Evolutionary conservation across 2,329 filamentous ascomycete genomes (phyloP), one percentile per base, ranked within the genome.

Genomic region (Talaromyces marneffei): DNA sequence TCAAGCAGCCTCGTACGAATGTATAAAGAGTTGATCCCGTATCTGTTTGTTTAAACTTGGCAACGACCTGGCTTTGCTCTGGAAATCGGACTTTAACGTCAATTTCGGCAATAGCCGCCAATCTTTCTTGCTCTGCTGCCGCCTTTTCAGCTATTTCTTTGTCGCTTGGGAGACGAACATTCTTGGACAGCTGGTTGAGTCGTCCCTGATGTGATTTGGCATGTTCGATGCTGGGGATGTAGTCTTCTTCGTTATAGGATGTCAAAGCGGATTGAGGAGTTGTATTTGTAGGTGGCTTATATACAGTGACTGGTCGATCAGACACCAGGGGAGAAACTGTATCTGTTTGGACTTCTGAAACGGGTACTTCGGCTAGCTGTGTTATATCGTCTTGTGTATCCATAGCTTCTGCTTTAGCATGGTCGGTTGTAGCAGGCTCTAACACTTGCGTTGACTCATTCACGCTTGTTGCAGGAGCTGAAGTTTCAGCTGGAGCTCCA

Each of bases 41-140:
- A 58, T 92, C 87, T 1, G 79, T 73, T 20, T 85, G 85, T 1
- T 81, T 82, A 66, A 95, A 86, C n/a, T 81, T 83, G 77, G 87
- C 87, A 57, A 91, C 85, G 33, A 92, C 85, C 58, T 87, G 86
- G 61, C 87, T 89, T 67, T 92, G 90, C 71, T 97, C 92, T 0
- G 93, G 93, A 67, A 97, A 92, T 27, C 92, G 88, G 54, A 97
- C 84, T 65, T 90, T 91, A 65, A 97, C 82, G 29, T 85, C 82
- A 33, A 96, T 84, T 33, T 85, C 84, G 56, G 83, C 85, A 63
- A 92, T 82, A 4, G 83, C 82, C 4, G 87, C 83, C 1, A 92
- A 78, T 65, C 82, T 87, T 31, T 87, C 85, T 52, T 84, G 83
- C 57, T 87, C 85, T 23, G 84, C 86, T 4, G 84, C 80, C 35